Percentiles rank a stretch among this genome's conserved stretches.
Conservation (phyloP, 257 asterid species). For the Nicotiana paniculata region DNA sequence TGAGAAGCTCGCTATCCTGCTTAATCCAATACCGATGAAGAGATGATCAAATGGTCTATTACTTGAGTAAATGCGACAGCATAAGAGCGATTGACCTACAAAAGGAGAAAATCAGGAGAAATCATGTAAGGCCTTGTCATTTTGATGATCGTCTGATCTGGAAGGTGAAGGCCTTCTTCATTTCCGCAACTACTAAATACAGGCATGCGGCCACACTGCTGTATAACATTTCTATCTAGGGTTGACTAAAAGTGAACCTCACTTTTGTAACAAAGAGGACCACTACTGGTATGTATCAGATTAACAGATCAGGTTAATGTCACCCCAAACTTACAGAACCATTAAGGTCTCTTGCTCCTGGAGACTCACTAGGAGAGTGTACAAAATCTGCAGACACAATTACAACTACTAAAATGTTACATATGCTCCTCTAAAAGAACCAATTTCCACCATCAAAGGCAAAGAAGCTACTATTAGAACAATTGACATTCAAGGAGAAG, state of each 20-base stretch:
- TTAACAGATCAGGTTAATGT: no score
- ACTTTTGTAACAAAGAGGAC: neutral
- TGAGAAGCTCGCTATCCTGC: neutral
- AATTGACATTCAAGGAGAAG: neutral
- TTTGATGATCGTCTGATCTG: neutral
- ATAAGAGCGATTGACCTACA: neutral
- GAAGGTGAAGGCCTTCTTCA: neutral
- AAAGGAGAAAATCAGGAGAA: neutral
- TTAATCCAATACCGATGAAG: neutral
- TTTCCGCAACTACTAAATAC: neutral
- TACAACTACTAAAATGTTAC: neutral
- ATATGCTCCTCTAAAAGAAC: neutral
- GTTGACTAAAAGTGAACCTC: neutral
- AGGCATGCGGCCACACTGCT: neutral
- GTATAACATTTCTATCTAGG: neutral
- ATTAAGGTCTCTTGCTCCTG: neutral
- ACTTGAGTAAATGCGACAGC: neutral
- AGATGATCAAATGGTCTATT: neutral
- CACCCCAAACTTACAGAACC: neutral
- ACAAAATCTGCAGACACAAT: neutral
- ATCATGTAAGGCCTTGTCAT: neutral
- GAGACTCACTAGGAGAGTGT: neutral
- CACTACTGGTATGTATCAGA: no score
- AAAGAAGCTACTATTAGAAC: neutral
- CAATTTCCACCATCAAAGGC: neutral